Conservation (phyloP, 768 basidiomycete genomes). For the Sporobolomyces roseus region DNA sequence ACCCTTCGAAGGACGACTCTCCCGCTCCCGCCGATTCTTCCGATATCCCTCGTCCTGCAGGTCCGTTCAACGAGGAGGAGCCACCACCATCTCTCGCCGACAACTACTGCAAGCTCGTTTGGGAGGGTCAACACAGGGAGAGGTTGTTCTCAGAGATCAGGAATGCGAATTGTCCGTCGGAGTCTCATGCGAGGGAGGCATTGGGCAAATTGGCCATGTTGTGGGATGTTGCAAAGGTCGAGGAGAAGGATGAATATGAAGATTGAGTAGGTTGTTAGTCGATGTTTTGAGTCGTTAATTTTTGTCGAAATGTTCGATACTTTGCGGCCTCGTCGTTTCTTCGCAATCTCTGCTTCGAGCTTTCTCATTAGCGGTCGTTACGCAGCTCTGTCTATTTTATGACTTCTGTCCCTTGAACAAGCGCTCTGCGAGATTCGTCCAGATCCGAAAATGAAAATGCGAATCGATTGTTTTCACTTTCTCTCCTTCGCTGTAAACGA, state of each 20-base stretch:
- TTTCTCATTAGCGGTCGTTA: no score
- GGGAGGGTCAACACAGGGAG: constrained; percentile 87
- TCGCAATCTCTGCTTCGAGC: no score
- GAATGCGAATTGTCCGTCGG: constrained; percentile 52
- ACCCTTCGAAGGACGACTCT: not conserved
- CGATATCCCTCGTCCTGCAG: constrained; percentile 24
- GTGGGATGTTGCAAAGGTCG: constrained; percentile 83
- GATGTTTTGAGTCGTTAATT: no score
- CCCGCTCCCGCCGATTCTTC: constrained; percentile 4
- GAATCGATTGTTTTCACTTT: no score
- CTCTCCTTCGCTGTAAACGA: no score
- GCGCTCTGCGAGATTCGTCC: no score
- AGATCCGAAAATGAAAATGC: no score
- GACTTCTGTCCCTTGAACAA: no score
- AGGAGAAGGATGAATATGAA: constrained; percentile 27
- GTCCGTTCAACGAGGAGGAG: constrained; percentile 40
- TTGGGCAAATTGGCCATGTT: constrained; percentile 83
- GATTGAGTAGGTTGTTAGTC: not conserved
- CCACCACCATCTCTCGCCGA: constrained; percentile 63
- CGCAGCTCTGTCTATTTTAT: no score
- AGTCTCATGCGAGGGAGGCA: constrained; percentile 76
- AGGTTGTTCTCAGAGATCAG: constrained; percentile 57
- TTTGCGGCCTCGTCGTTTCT: no score
- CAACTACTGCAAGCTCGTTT: constrained; percentile 84
- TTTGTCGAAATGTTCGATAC: no score